Evolutionary conservation across 768 basidiomycete species (phyloP).

Genomic region (Leccinum rimulosum): DNA sequence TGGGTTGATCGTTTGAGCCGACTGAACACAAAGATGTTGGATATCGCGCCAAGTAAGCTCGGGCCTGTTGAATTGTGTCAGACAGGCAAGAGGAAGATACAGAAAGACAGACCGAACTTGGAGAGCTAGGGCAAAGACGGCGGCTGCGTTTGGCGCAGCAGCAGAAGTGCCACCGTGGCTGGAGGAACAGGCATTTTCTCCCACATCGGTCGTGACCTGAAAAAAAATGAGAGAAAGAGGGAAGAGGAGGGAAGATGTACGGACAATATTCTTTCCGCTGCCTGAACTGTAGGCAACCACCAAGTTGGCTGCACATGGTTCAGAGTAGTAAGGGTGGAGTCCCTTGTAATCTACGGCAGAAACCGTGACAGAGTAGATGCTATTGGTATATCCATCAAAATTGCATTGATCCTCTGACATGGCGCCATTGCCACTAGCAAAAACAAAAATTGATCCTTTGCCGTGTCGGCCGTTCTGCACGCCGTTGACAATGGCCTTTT

Average conservation of each 20-base stretch:
- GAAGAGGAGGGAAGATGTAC: constrained; percentile 30
- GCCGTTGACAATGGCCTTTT: constrained; percentile 92
- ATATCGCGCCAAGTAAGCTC: constrained; percentile 97
- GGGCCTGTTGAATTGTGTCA: constrained; percentile 50
- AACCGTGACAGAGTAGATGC: constrained; percentile 94
- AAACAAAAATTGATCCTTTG: constrained; percentile 93
- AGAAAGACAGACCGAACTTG: constrained; percentile 64
- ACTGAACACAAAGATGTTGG: constrained; percentile 83
- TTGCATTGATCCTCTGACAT: constrained; percentile 93
- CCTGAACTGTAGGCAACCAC: constrained; percentile 96
- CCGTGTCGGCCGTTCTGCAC: constrained; percentile 86
- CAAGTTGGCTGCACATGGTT: constrained; percentile 97
- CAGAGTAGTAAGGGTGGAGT: constrained; percentile 94
- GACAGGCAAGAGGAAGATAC: constrained; percentile 3
- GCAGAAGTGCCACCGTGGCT: constrained; percentile 96
- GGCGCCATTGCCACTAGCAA: constrained; percentile 97
- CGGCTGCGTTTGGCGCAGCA: constrained; percentile 94
- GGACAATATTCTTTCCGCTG: constrained; percentile 86
- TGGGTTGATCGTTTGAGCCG: constrained; percentile 74
- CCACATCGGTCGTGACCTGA: constrained; percentile 93
- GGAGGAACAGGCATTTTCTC: constrained; percentile 75
- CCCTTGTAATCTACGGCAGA: constrained; percentile 94
- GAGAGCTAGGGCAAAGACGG: constrained; percentile 88
- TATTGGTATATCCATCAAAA: constrained; percentile 99
- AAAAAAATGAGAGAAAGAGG: constrained; percentile 14